These are phyloP conservation scores for Ogataea zsoltii DNA, from an alignment of 805 yeast species.

Conservation along the genomic window DNA sequence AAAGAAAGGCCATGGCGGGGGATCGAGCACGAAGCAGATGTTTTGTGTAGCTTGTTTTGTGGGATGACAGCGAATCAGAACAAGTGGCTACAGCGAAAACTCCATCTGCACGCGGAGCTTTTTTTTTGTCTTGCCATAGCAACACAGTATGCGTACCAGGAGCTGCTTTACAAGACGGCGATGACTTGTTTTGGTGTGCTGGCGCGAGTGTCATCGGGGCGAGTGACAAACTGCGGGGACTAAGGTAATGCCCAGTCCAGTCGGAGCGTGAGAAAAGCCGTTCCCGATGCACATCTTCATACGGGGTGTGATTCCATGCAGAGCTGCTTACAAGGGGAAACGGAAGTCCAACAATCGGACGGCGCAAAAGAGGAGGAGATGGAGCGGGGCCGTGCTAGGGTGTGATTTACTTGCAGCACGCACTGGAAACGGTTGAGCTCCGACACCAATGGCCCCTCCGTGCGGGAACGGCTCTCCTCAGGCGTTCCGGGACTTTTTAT, in stretches of 20 bases:
- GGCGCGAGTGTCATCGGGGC: too few species aligned
- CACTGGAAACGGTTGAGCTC: background rate
- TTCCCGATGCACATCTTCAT: background rate
- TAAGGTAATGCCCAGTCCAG: background rate
- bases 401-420: background rate
- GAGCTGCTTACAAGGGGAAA: constrained; percentile 1
- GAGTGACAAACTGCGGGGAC: background rate
- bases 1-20: constrained; percentile 2
- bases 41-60: background rate
- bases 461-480: constrained; percentile 1
- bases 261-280: background rate
- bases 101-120: background rate
- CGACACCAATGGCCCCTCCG: constrained; percentile 12
- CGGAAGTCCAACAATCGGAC: background rate
- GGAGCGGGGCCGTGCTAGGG: constrained; percentile 14
- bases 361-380: constrained; percentile 17
- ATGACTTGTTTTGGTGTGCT: too few species aligned
- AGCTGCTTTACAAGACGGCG: background rate
- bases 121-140: background rate
- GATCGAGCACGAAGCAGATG: background rate
- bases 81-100: constrained; percentile 1
- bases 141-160: background rate
- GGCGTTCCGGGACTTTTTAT: constrained; percentile 12
- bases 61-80: constrained; percentile 9
- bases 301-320: background rate